Evolutionary conservation across 1,139 yeast species (phyloP).

Genomic region (Arxiozyma bovina): DNA sequence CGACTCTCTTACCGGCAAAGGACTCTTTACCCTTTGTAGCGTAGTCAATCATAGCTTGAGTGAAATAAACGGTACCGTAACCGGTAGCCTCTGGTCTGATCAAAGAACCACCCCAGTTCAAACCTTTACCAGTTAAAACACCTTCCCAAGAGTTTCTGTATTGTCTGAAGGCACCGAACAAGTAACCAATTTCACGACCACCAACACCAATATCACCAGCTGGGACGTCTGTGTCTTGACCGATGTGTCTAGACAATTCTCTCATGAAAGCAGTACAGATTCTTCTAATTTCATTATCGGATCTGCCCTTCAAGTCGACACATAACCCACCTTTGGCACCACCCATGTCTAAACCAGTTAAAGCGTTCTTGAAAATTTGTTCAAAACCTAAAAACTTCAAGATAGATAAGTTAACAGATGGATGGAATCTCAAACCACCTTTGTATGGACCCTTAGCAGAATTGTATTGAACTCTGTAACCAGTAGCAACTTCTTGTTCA

Average conservation of each 20-base stretch:
- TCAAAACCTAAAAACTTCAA: conserved; percentile 95
- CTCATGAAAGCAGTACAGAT: conserved; percentile 95
- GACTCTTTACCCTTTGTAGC: conserved; percentile 84
- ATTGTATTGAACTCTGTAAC: conserved; percentile 97
- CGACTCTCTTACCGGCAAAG: conserved; percentile 86
- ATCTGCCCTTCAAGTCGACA: conserved; percentile 92
- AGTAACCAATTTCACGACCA: conserved; percentile 86
- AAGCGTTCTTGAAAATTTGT: conserved; percentile 96
- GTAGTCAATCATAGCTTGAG: conserved; percentile 93
- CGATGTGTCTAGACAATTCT: conserved; percentile 92
- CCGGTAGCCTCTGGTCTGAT: conserved; percentile 99
- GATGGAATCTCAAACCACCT: conserved; percentile 98
- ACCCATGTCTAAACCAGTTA: conserved; percentile 96
- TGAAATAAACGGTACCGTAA: conserved; percentile 93
- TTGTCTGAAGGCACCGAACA: conserved; percentile 94
- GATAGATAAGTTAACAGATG: conserved; percentile 88
- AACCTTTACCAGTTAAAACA: conserved; percentile 95
- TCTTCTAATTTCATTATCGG: conserved; percentile 90
- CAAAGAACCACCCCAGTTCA: conserved; percentile 97
- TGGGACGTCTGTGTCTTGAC: conserved; percentile 95
- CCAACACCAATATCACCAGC: conserved; percentile 96
- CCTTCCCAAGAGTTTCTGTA: conserved; percentile 93
- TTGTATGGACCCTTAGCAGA: conserved; percentile 98
- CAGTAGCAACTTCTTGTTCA: conserved; percentile 85
- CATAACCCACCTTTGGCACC: conserved; percentile 99